These are phyloP conservation scores for Adansonia gregorii DNA, from an alignment of 441 rosid species.

Conservation along the genomic window DNA sequence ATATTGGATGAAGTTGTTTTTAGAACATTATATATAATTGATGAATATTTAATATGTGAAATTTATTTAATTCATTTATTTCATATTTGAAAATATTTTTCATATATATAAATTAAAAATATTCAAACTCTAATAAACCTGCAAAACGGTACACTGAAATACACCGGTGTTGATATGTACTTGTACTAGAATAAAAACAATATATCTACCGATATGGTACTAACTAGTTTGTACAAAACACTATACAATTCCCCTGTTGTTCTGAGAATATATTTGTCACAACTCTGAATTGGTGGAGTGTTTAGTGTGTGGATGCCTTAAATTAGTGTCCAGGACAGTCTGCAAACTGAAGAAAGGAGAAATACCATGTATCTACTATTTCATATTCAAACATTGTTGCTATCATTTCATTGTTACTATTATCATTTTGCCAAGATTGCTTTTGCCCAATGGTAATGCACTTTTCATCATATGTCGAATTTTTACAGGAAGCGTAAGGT, in stretches of 20 bases:
- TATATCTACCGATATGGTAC: no score
- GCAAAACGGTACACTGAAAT: no score
- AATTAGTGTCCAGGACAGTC: not conserved
- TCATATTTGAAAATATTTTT: no score
- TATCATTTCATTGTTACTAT: not conserved
- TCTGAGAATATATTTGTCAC: not conserved
- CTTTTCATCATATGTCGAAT: not conserved
- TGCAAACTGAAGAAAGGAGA: not conserved
- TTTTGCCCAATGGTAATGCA: not conserved
- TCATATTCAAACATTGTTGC: not conserved
- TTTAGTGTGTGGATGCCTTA: not conserved
- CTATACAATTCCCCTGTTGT: not conserved
- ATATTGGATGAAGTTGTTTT: no score
- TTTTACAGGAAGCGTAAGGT: constrained; percentile 76
- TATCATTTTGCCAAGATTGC: not conserved
- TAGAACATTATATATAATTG: no score
- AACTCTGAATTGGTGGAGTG: not conserved
- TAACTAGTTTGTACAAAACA: no score
- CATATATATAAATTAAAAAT: no score
- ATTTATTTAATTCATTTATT: no score
- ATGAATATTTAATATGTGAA: no score
- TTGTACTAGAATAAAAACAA: no score
- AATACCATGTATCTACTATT: not conserved
- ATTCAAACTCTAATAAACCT: no score
- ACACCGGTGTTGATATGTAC: no score